These are phyloP conservation scores for Eimeria brunetti DNA, from an alignment of 169 alveolate genomes.

Conservation along the genomic window DNA sequence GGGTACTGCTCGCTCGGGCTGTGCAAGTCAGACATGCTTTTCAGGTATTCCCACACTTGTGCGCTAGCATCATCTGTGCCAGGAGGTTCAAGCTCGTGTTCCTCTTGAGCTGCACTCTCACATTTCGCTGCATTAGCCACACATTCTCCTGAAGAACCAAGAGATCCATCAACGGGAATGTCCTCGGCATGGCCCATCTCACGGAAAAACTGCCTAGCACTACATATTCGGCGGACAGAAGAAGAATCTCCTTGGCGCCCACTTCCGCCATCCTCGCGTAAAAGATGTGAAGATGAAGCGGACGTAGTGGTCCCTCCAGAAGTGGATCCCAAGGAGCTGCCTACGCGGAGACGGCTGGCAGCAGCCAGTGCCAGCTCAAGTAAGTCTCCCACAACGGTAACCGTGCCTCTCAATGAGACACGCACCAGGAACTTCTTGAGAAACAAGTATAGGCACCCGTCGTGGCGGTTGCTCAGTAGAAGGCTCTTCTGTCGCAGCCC, in stretches of 20 bases:
- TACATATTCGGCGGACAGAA: background rate
- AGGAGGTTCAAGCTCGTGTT: background rate
- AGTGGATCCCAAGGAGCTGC: background rate
- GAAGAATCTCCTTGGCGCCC: background rate
- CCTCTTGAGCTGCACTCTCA: background rate
- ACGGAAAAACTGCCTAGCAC: background rate
- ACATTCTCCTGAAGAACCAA: background rate
- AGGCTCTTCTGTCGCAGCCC: constrained; percentile 65
- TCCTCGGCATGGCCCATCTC: constrained; percentile 36
- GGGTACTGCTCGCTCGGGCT: background rate
- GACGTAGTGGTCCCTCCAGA: background rate
- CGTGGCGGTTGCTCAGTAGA: constrained; percentile 62
- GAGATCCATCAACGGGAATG: background rate
- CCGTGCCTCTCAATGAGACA: constrained; percentile 30
- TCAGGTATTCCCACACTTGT: constrained; percentile 1
- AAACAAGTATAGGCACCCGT: constrained; percentile 43
- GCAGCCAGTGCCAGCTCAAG: constrained; percentile 64
- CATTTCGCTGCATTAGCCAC: background rate
- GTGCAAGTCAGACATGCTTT: background rate
- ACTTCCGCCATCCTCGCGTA: background rate
- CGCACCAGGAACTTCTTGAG: constrained; percentile 50
- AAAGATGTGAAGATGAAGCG: background rate
- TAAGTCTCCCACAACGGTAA: constrained; percentile 57
- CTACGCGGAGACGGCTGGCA: constrained; percentile 33
- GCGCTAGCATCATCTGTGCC: background rate